Percentiles rank a stretch among this genome's conserved stretches.
Evolutionary conservation across 257 asterid species (phyloP).

Genomic region (Capsicum pubescens): DNA sequence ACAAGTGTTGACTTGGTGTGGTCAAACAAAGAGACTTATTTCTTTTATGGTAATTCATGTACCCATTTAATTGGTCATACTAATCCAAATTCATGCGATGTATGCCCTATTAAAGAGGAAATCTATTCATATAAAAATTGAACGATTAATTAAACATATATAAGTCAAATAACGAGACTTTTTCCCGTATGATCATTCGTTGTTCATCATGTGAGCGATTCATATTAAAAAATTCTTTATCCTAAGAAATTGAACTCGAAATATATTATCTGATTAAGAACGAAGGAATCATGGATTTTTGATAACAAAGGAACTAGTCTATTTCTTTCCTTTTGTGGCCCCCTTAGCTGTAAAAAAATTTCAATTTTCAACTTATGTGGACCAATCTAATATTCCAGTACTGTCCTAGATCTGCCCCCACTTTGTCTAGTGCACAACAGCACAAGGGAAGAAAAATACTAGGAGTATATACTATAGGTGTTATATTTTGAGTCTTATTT

Average conservation of each 20-base stretch:
- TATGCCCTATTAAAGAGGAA: background rate
- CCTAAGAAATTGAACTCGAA: background rate
- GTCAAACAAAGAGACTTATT: background rate
- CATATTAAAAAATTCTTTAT: no score
- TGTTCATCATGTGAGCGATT: background rate
- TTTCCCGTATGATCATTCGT: background rate
- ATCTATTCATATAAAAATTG: background rate
- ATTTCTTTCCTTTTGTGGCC: conserved; percentile 15
- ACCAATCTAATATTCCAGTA: conserved; percentile 18
- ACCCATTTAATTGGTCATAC: background rate
- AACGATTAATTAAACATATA: background rate
- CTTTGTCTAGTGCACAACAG: background rate
- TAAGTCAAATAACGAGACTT: background rate
- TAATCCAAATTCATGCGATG: background rate
- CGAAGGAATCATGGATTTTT: background rate
- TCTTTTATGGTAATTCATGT: background rate
- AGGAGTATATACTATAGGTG: no score
- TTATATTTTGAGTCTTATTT: background rate
- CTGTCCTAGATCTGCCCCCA: background rate
- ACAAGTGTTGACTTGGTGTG: background rate
- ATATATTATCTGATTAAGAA: background rate
- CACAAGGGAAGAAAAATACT: no score
- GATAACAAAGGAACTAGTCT: background rate
- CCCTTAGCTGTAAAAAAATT: background rate
- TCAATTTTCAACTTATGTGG: conserved; percentile 19